A percentile compares a stretch with the other conserved stretches of the same genome.
phyloP scores from a whole-genome alignment of 495 filamentous ascomycete species.

The Viridothelium virens region DNA sequence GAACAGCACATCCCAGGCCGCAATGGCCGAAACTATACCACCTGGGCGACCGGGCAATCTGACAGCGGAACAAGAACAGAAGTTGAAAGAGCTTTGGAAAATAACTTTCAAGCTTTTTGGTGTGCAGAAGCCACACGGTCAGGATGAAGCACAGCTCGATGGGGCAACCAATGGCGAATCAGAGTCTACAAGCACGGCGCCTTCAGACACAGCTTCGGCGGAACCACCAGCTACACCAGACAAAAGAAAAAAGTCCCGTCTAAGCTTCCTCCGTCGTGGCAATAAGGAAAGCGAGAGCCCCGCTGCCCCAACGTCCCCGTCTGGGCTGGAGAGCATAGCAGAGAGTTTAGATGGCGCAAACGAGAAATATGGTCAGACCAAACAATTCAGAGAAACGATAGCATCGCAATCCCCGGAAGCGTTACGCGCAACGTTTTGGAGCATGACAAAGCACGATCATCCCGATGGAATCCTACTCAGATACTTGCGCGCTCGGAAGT shows the following conservation, averaged over 20 bases:
- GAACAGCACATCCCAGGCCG: background rate
- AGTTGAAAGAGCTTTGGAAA: conserved; percentile 80
- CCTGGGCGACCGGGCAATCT: conserved; percentile 81
- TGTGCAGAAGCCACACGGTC: conserved; percentile 35
- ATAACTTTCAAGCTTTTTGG: conserved; percentile 73
- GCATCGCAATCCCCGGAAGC: conserved; percentile 67
- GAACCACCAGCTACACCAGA: conserved; percentile 35
- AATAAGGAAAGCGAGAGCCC: conserved; percentile 41
- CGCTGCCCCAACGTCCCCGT: conserved; percentile 28
- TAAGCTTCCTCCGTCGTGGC: conserved; percentile 50
- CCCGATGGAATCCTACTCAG: conserved; percentile 81
- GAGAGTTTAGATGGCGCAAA: conserved; percentile 48
- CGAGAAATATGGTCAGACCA: conserved; percentile 88
- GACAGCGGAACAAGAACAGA: conserved; percentile 79
- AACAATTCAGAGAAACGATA: conserved; percentile 74
- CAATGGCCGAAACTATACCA: conserved; percentile 41
- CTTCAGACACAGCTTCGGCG: conserved; percentile 27
- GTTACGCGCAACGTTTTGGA: conserved; percentile 79
- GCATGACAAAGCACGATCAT: conserved; percentile 92
- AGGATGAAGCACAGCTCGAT: conserved; percentile 4
- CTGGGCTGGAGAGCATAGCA: conserved; percentile 28
- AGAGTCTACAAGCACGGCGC: conserved; percentile 18
- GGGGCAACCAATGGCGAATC: conserved; percentile 30
- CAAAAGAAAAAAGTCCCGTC: conserved; percentile 64
- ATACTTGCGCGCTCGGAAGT: conserved; percentile 89